Base-by-base conservation (phyloP, 805 yeast species). In the Tetrapisispora phaffii region DNA sequence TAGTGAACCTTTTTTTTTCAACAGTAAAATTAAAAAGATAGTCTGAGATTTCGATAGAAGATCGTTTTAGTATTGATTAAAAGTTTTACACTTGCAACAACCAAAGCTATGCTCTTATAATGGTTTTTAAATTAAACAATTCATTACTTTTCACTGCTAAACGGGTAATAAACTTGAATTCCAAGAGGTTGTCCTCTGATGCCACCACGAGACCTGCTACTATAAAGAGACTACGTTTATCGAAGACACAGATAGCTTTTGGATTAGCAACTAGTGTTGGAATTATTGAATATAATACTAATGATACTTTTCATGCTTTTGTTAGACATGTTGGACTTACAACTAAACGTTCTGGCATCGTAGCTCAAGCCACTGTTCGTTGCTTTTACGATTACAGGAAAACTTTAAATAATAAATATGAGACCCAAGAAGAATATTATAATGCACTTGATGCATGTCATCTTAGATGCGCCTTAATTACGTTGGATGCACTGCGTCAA, bases 301-400 rank as follows among this genome's bases (percentile, higher is more conserved):
- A 58, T 42, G 63, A 59, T 9, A 50, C 58, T 5, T 50, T 54
- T 1, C 59, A 57, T 44, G 55, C 51, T 24, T 45, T 52, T 6
- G 10, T 56, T 2, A 51, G 52, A 29, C 64, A 62, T 45, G 22
- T 57, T 2, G 46, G 47, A 22, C 33, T 55, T 59, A 67, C 63
- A 55, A 62, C 52, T 72, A 78, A 57, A 49, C 71, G 93, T 48
- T 74, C 78, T 1, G 73, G 77, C 2, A 79, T 80, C 4, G 90
- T 83, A 1, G 67, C 81, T 0, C 60, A 72, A 10, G 95, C 96
- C 2, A 82, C 90, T 1, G 52, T 73, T 6, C 69, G 80, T 48
- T 90, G 97, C 60, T 81, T 90, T 53, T 70, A 72, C 48, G 68
- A 80, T 29, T 93, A 93, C 64, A 71, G 80, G 42, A 71, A 69